phyloP scores from a whole-genome alignment of 2,329 filamentous ascomycete species.

The Davidsoniella australis region DNA sequence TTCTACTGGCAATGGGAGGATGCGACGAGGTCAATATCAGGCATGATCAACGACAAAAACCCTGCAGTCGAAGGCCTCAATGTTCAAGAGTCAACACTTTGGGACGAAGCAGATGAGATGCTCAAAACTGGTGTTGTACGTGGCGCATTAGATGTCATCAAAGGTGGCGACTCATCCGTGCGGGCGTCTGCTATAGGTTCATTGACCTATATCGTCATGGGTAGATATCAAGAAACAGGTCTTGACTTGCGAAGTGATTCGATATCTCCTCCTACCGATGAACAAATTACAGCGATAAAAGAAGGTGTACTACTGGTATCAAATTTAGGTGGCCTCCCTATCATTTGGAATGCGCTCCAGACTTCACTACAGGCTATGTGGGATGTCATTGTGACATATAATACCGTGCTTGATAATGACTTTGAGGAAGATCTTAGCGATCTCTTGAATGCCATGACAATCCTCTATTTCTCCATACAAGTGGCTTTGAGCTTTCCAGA shows the following conservation, averaged over 20 bases:
- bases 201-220: constrained; percentile 45
- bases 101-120: constrained; percentile 46
- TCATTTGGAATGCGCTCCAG: constrained; percentile 34
- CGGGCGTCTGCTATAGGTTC: constrained; percentile 38
- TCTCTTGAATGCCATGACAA: constrained; percentile 44
- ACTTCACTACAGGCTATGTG: constrained; percentile 31
- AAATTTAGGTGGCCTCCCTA: constrained; percentile 22
- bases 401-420: constrained; percentile 8
- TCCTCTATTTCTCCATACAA: constrained; percentile 44
- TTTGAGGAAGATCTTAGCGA: constrained; percentile 38
- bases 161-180: constrained; percentile 30
- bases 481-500: constrained; percentile 34
- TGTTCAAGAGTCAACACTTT: constrained; percentile 27
- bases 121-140: constrained; percentile 28
- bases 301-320: constrained; percentile 34
- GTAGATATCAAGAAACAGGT: constrained; percentile 54
- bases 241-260: constrained; percentile 27
- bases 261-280: constrained; percentile 34
- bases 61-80: constrained; percentile 3
- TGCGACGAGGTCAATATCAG: constrained; percentile 18
- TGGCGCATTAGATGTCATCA: constrained; percentile 29
- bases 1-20: constrained; percentile 63
- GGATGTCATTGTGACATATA: constrained; percentile 20
- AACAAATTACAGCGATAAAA: constrained; percentile 43
- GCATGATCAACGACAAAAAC: constrained; percentile 20